phyloP scores from a whole-genome alignment of 169 alveolate genomes.

The Cryptosporidium meleagridis region DNA sequence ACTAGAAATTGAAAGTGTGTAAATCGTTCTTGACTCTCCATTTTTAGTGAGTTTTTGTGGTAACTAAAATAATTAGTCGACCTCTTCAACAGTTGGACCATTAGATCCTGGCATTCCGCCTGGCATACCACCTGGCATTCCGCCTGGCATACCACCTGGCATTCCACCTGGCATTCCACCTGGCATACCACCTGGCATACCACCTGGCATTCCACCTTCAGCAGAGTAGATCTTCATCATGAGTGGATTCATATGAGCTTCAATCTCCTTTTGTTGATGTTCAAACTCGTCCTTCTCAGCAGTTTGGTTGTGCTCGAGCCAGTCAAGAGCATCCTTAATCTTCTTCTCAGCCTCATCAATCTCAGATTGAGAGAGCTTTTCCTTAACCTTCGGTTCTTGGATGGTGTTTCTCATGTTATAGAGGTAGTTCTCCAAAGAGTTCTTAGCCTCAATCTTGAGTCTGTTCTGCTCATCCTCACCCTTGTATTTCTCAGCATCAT shows the following conservation, averaged over 20 bases:
- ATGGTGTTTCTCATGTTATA: slow-evolving; percentile 91
- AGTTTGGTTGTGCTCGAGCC: slow-evolving; percentile 94
- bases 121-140: slow-evolving; percentile 78
- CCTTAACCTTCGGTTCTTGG: slow-evolving; percentile 93
- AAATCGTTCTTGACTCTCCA: not conserved
- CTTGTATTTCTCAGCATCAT: slow-evolving; percentile 94
- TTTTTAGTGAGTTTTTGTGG: too few relatives aligned
- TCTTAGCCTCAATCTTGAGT: slow-evolving; percentile 93
- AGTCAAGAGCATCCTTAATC: slow-evolving; percentile 89
- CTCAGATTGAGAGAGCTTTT: slow-evolving; percentile 90
- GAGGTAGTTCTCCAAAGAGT: slow-evolving; percentile 91
- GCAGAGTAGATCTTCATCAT: slow-evolving; percentile 92
- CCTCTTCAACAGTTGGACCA: slow-evolving; percentile 94
- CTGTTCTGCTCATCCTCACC: slow-evolving; percentile 91
- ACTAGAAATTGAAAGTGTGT: not conserved
- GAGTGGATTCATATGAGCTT: slow-evolving; percentile 93
- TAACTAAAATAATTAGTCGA: slow-evolving; percentile 80
- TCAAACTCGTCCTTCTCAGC: slow-evolving; percentile 95
- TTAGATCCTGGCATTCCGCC: slow-evolving; percentile 79
- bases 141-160: slow-evolving; percentile 80
- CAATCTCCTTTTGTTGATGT: slow-evolving; percentile 95
- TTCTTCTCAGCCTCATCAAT: slow-evolving; percentile 92
- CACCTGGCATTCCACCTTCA: slow-evolving; percentile 88
- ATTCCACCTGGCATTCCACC: slow-evolving; percentile 90
- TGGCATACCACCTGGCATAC: slow-evolving; percentile 91